Conservation (phyloP, 768 basidiomycete species). For the Phanerochaete carnosa region DNA sequence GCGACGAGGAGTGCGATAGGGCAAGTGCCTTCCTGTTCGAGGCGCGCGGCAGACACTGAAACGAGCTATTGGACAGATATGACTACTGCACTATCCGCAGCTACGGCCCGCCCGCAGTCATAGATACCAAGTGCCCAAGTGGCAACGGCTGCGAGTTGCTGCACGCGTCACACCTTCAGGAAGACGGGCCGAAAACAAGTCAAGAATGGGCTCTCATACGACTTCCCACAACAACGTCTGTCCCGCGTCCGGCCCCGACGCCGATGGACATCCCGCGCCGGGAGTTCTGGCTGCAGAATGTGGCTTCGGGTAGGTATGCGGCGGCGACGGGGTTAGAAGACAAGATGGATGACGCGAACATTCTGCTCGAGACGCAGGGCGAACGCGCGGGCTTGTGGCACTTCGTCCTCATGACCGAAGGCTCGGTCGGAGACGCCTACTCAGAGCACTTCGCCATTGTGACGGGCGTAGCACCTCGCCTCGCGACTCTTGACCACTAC, state of each 20-base stretch:
- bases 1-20: too few relatives aligned
- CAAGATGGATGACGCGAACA: background rate
- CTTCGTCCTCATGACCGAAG: background rate
- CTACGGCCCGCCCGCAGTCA: background rate
- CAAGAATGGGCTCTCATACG: background rate
- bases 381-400: background rate
- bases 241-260: background rate
- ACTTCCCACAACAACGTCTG: background rate
- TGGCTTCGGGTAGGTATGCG: background rate
- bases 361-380: background rate
- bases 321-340: background rate
- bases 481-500: background rate
- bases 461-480: background rate
- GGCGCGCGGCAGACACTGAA: background rate
- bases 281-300: background rate
- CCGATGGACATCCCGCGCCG: background rate
- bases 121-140: background rate
- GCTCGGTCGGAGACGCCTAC: background rate
- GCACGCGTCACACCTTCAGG: background rate
- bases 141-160: background rate
- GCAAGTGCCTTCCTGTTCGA: background rate
- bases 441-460: background rate
- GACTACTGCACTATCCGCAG: slow-evolving; percentile 3
- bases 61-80: background rate
- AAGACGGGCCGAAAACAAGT: background rate